Base-by-base conservation (phyloP, 1,284 basidiomycete species). In the Binderoboletus segoi region DNA sequence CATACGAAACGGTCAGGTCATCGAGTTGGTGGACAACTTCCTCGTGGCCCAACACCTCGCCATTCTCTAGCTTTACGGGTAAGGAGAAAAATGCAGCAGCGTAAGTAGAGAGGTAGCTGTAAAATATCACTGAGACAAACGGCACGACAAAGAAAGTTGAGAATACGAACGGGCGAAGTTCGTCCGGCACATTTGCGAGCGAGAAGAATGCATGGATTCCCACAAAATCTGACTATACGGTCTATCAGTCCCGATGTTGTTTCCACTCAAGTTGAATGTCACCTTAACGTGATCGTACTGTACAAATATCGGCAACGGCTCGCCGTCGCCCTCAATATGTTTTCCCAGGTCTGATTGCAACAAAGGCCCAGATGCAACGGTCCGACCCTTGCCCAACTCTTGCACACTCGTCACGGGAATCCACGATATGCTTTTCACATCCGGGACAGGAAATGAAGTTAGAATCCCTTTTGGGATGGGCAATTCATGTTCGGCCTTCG, bases 11-110 rank as follows among this genome's bases (percentile, higher is more conserved):
- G 0, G 96, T 98, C 65, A 97, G 88, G 65, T 94, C 84, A 70
- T 98, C 94, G 2, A 99, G 84, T 58, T 85, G 83, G 72, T 96
- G 88, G 60, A 98, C 85, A 23, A 98, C 96, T 58, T 97, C 85
- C 73, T 98, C 96, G 67, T 96, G 93, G 4, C 82, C 78, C 43
- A 99, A 75, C 32, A 76, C 75, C 58, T 88, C 84, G 3, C 95
- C 95, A 58, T 77, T 80, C 21, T 83, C 79, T 38, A 89, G 82
- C 49, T 78, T 83, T 46, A 99, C 81, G 12, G 96, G 94, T 0
- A 98, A 81, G 21, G 93, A 89, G 75, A 98, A 99, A 76, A 99
- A 91, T 1, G 93, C 81, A 26, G 85, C 82, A 32, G 94, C 81
- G 70, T 97, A 96, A n/a, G 91, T 78, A n/a, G 84, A 84, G 43